Percentiles rank a stretch among this genome's conserved stretches.
Evolutionary conservation across 2,329 filamentous ascomycete genomes (phyloP).

Genomic region (Sarocladiaceae sp.): DNA sequence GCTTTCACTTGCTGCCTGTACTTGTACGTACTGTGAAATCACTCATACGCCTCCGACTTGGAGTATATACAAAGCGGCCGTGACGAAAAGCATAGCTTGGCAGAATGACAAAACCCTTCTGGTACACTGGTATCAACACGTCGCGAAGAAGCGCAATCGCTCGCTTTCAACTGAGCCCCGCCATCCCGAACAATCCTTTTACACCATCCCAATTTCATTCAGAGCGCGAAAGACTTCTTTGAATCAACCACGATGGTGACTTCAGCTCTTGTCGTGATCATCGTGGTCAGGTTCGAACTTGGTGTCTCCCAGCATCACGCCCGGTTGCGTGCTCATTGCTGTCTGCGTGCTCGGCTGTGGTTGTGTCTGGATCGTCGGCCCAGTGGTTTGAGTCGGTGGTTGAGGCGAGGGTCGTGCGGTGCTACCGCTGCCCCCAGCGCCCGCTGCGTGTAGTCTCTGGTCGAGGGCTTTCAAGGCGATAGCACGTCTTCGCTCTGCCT

Average conservation of each 20-base stretch:
- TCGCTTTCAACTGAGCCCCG: slow-evolving; percentile 1
- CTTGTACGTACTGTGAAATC: background rate
- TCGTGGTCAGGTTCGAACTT: slow-evolving; percentile 65
- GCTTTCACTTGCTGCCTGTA: background rate
- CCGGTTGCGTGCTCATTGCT: slow-evolving; percentile 51
- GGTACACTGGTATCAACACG: slow-evolving; percentile 8
- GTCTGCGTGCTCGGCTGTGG: slow-evolving; percentile 52
- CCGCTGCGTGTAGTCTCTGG: slow-evolving; percentile 84
- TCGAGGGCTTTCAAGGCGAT: slow-evolving; percentile 89
- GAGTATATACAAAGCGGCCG: background rate
- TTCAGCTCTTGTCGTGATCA: slow-evolving; percentile 25
- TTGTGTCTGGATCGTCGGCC: slow-evolving; percentile 54
- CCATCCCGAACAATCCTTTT: too few species aligned
- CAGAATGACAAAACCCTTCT: background rate
- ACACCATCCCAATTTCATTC: too few species aligned
- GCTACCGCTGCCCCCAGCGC: slow-evolving; percentile 21
- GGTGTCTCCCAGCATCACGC: slow-evolving; percentile 62
- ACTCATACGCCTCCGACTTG: background rate
- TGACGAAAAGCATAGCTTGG: background rate
- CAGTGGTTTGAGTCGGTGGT: slow-evolving; percentile 36
- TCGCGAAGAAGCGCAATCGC: background rate
- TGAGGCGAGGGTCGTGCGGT: slow-evolving; percentile 18
- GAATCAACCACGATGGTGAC: background rate
- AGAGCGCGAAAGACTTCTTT: too few species aligned
- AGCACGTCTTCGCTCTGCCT: slow-evolving; percentile 85